Conservation (phyloP, 2,329 filamentous ascomycete species). For the Tolypocladium endophyticum region DNA sequence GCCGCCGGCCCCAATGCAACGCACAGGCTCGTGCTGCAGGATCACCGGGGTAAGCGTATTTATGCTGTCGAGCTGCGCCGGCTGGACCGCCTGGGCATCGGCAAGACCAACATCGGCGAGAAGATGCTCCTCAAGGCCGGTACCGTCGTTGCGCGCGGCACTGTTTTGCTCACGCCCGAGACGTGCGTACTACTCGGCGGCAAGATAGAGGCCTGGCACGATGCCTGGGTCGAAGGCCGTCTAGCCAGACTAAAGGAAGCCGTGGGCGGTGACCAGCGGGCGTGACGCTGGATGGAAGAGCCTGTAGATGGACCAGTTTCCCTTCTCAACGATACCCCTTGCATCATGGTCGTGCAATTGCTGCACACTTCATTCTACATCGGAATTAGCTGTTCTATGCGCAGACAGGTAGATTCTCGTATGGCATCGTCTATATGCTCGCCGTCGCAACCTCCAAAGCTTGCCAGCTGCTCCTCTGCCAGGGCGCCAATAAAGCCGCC, state of each 20-base stretch:
- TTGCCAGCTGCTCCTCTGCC: slow-evolving; percentile 57
- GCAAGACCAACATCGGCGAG: slow-evolving; percentile 60
- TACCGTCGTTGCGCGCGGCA: slow-evolving; percentile 60
- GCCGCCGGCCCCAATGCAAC: slow-evolving; percentile 39
- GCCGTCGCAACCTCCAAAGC: slow-evolving; percentile 30
- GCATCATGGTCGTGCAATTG: not conserved
- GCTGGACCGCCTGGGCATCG: slow-evolving; percentile 55
- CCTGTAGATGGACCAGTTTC: not conserved
- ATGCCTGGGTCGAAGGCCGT: slow-evolving; percentile 61
- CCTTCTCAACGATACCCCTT: slow-evolving; percentile 4
- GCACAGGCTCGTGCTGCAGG: slow-evolving; percentile 76
- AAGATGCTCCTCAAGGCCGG: slow-evolving; percentile 66
- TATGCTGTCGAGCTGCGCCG: slow-evolving; percentile 63
- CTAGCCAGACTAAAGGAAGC: slow-evolving; percentile 58
- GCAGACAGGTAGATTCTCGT: not conserved
- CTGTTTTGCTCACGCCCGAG: slow-evolving; percentile 64
- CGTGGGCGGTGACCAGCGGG: slow-evolving; percentile 27
- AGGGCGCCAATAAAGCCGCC: slow-evolving; percentile 72
- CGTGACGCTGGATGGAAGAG: not conserved
- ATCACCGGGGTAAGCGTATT: slow-evolving; percentile 57
- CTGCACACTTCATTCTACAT: not conserved
- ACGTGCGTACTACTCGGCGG: slow-evolving; percentile 71
- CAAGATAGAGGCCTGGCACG: slow-evolving; percentile 73
- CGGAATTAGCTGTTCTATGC: not conserved
- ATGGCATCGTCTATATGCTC: slow-evolving; percentile 6